Evolutionary conservation across 345 rosid genomes (phyloP).

Genomic region (Mangifera indica): DNA sequence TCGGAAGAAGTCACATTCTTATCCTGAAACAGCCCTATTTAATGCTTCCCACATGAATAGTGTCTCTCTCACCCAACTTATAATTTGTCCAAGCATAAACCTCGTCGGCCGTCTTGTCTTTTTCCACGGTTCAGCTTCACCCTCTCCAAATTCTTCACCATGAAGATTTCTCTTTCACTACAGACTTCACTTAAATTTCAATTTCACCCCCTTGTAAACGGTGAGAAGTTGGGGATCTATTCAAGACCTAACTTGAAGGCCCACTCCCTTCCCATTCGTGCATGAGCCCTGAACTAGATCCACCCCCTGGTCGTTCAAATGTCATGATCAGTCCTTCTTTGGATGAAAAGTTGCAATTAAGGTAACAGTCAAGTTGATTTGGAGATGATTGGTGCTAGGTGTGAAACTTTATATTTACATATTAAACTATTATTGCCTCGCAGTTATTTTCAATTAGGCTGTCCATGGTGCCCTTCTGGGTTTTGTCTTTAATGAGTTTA

Average conservation of each 20-base stretch:
- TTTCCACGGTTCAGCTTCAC: not conserved
- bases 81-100: not conserved
- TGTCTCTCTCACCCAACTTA: not conserved
- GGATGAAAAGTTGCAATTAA: not conserved
- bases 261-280: no score
- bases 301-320: not conserved
- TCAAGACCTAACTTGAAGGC: no score
- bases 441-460: no score
- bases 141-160: no score
- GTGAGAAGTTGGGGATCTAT: no score
- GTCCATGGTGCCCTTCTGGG: not conserved
- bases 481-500: not conserved
- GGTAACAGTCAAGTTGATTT: not conserved
- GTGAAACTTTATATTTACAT: not conserved
- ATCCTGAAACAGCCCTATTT: conserved; percentile 6
- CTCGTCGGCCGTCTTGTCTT: conserved; percentile 14
- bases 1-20: not conserved
- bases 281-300: not conserved
- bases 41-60: conserved; percentile 10
- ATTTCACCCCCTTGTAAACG: no score
- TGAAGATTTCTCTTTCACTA: no score
- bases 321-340: not conserved
- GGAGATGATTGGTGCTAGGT: not conserved
- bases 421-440: no score
- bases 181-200: no score